These are phyloP conservation scores for Austroboletus eburneus DNA, from an alignment of 768 basidiomycete species.

Conservation along the genomic window DNA sequence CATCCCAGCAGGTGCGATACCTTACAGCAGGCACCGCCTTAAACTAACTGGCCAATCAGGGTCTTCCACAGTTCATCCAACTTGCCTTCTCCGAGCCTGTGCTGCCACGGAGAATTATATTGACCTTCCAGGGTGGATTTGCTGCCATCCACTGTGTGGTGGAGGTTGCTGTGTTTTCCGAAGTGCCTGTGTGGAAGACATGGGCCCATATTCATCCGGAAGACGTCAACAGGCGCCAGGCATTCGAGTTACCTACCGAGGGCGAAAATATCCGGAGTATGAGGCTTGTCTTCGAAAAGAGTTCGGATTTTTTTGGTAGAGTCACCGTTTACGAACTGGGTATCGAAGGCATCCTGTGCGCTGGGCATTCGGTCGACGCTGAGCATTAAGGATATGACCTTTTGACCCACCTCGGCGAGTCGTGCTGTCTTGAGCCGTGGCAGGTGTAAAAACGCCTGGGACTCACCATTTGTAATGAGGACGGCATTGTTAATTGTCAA, in stretches of 20 bases:
- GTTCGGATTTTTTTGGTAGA: constrained; percentile 84
- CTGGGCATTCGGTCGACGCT: no score
- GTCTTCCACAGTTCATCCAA: constrained; percentile 73
- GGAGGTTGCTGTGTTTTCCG: constrained; percentile 32
- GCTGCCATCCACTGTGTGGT: constrained; percentile 65
- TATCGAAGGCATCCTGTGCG: constrained; percentile 23
- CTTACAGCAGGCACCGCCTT: background rate
- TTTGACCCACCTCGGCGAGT: no score
- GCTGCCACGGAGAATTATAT: constrained; percentile 48
- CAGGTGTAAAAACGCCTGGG: no score
- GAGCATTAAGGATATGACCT: no score
- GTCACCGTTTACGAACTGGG: constrained; percentile 67
- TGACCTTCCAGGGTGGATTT: constrained; percentile 87
- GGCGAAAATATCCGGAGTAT: constrained; percentile 38
- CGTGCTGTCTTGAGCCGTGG: no score
- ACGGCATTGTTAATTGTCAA: no score
- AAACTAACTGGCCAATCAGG: constrained; percentile 40
- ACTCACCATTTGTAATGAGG: no score
- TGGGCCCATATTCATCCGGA: constrained; percentile 66
- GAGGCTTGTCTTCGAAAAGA: constrained; percentile 71
- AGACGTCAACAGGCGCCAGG: constrained; percentile 72
- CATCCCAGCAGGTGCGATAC: constrained; percentile 63
- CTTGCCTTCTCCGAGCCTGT: constrained; percentile 51
- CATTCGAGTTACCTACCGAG: constrained; percentile 47
- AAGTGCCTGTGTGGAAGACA: constrained; percentile 43